Conservation (phyloP, 345 rosid species). For the Psidium guajava region DNA sequence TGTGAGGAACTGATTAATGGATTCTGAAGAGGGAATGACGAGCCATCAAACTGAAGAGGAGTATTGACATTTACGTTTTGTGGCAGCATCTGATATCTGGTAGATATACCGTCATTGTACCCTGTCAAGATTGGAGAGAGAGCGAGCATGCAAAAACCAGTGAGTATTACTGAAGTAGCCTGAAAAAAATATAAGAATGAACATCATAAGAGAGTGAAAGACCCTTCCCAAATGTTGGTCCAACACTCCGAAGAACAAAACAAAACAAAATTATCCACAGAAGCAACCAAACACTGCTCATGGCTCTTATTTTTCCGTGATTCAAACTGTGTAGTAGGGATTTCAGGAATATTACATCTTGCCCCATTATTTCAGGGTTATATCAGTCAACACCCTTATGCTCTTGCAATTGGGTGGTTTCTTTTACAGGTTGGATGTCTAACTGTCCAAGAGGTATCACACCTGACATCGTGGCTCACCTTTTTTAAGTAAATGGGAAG, state of each 20-base stretch:
- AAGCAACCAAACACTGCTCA: neutral
- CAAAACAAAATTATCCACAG: neutral
- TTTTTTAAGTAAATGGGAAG: neutral
- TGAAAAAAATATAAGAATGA: neutral
- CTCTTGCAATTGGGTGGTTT: neutral
- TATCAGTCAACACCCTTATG: neutral
- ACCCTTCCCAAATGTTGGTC: neutral
- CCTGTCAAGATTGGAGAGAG: conserved; percentile 13
- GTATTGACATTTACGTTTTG: conserved; percentile 33
- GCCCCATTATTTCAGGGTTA: neutral
- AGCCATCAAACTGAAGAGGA: conserved; percentile 33
- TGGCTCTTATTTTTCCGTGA: neutral
- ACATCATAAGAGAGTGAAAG: neutral
- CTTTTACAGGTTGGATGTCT: neutral
- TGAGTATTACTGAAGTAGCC: neutral
- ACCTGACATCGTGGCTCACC: neutral
- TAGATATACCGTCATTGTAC: conserved; percentile 30
- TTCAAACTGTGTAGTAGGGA: neutral
- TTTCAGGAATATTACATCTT: neutral
- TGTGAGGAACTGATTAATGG: conserved; percentile 14
- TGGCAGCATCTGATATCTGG: conserved; percentile 33
- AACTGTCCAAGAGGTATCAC: neutral
- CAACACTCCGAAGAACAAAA: neutral
- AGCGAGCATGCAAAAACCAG: neutral
- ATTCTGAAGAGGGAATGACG: conserved; percentile 40